phyloP scores from a whole-genome alignment of 192 early-diverging fungal genomes.

The Pilaira anomala region DNA sequence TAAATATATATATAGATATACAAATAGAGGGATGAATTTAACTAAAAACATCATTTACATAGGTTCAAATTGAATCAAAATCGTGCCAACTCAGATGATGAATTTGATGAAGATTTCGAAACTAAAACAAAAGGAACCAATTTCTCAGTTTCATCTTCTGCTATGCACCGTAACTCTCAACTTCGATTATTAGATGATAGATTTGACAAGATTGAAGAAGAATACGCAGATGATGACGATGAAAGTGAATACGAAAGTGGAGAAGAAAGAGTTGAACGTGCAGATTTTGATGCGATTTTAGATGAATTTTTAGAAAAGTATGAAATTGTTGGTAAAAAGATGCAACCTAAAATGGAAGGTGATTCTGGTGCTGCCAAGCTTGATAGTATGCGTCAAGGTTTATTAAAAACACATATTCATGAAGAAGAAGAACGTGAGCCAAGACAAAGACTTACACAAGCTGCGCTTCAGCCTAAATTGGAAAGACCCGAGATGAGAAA shows the following conservation, averaged over 20 bases:
- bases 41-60: no score
- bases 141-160: slow-evolving; percentile 90
- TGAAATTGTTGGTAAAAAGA: slow-evolving; percentile 66
- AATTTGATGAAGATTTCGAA: slow-evolving; percentile 53
- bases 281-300: slow-evolving; percentile 71
- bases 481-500: slow-evolving; percentile 51
- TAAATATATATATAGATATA: slow-evolving; percentile 11
- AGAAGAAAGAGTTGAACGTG: slow-evolving; percentile 52
- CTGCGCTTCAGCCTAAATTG: slow-evolving; percentile 28
- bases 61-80: slow-evolving; percentile 46
- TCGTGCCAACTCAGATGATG: slow-evolving; percentile 30
- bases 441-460: slow-evolving; percentile 21
- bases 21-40: no score
- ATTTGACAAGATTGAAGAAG: slow-evolving; percentile 78
- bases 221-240: slow-evolving; percentile 54
- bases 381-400: slow-evolving; percentile 55
- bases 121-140: slow-evolving; percentile 43
- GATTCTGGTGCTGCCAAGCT: slow-evolving; percentile 57
- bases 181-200: slow-evolving; percentile 89
- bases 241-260: slow-evolving; percentile 50
- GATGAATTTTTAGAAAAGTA: slow-evolving; percentile 78
- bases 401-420: slow-evolving; percentile 35
- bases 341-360: slow-evolving; percentile 67
- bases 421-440: slow-evolving; percentile 30
- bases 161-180: slow-evolving; percentile 90